Evolutionary conservation across 179 eudicot genomes (phyloP).

Genomic region (Corrigiola litoralis): DNA sequence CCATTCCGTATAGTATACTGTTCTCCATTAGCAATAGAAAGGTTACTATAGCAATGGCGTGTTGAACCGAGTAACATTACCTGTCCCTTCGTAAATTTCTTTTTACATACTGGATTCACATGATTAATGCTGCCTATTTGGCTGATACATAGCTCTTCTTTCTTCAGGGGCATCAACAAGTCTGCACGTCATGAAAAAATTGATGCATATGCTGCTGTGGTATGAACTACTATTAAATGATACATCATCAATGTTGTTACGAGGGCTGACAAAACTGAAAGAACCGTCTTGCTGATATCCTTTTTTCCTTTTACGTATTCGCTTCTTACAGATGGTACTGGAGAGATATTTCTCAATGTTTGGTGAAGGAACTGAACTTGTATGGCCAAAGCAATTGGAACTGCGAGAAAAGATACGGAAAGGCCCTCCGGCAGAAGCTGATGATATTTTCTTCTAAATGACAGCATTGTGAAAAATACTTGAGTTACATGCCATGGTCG

Average conservation of each 20-base stretch:
- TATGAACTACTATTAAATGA: slow-evolving; percentile 15
- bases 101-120: not conserved
- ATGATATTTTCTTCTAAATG: slow-evolving; percentile 16
- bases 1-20: not conserved
- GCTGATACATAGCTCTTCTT: slow-evolving; percentile 4
- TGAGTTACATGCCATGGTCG: too few species aligned
- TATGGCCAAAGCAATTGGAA: slow-evolving; percentile 64
- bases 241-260: not conserved
- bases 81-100: not conserved
- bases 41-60: not conserved
- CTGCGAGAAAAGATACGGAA: slow-evolving; percentile 63
- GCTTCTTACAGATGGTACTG: slow-evolving; percentile 56
- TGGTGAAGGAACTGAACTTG: slow-evolving; percentile 62
- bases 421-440: slow-evolving; percentile 46
- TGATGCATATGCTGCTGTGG: slow-evolving; percentile 89
- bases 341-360: slow-evolving; percentile 59
- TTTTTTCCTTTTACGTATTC: not conserved
- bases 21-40: not conserved
- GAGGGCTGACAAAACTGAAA: not conserved
- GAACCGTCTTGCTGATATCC: not conserved
- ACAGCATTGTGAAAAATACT: not conserved
- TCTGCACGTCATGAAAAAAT: slow-evolving; percentile 58
- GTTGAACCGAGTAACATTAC: not conserved
- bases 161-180: slow-evolving; percentile 67
- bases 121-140: not conserved